Evolutionary conservation across 768 basidiomycete species (phyloP).

Genomic region (Tulasnella sp.): DNA sequence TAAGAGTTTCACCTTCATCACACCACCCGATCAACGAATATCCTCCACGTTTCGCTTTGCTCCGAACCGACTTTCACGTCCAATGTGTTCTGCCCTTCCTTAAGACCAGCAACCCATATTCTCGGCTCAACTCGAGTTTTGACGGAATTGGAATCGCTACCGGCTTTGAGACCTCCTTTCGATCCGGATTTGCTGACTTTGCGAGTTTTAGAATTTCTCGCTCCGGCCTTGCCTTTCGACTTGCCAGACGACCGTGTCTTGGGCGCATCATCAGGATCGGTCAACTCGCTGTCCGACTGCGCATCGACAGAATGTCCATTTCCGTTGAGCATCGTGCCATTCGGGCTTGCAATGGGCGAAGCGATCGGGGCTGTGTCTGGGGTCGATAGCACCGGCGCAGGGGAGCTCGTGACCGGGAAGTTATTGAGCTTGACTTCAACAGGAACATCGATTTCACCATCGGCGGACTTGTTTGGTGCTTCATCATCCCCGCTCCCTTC

Average conservation of each 20-base stretch:
- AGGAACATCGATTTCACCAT: not conserved
- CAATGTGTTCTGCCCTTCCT: not conserved
- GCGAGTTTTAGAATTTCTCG: not conserved
- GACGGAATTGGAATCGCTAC: not conserved
- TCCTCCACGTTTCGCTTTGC: slow-evolving; percentile 8
- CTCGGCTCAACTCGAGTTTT: not conserved
- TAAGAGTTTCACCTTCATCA: not conserved
- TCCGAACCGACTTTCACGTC: slow-evolving; percentile 10
- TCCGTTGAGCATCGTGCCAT: not conserved
- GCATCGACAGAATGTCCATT: not conserved
- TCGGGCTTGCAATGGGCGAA: not conserved
- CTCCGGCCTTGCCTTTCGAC: not conserved
- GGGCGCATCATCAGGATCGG: not conserved
- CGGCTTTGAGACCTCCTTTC: not conserved
- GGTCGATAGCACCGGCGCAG: not conserved
- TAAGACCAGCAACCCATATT: not conserved
- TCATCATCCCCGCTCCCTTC: not conserved
- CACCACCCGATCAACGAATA: slow-evolving; percentile 10
- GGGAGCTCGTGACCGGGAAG: not conserved
- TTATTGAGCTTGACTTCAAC: slow-evolving; percentile 2
- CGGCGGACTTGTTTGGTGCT: not conserved
- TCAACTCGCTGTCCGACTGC: not conserved
- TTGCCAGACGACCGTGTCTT: not conserved
- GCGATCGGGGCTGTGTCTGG: not conserved
- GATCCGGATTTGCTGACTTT: not conserved